phyloP scores from a whole-genome alignment of 768 basidiomycete species.

The Trametes meyenii region DNA sequence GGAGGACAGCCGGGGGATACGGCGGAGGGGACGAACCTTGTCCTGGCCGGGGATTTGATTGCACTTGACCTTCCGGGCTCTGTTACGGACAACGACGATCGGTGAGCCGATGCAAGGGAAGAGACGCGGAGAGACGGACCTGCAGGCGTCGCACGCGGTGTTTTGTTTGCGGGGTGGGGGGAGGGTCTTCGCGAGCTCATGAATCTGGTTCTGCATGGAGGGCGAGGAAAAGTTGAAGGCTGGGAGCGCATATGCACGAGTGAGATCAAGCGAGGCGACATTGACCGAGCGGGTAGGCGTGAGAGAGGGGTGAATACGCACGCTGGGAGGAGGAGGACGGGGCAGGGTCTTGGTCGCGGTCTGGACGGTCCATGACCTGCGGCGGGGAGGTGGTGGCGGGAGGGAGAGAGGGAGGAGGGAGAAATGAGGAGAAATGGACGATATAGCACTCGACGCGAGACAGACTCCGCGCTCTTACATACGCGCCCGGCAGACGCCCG shows the following conservation, averaged over 20 bases:
- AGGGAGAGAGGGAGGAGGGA: slow-evolving; percentile 6
- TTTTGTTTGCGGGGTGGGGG: slow-evolving; percentile 92
- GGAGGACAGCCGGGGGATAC: slow-evolving; percentile 24
- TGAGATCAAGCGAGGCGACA: slow-evolving; percentile 32
- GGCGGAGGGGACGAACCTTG: slow-evolving; percentile 55
- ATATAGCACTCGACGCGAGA: slow-evolving; percentile 15
- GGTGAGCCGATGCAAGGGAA: background rate
- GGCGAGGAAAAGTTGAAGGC: slow-evolving; percentile 65
- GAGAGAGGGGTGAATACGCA: slow-evolving; percentile 11
- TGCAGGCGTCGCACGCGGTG: slow-evolving; percentile 92
- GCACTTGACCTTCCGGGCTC: slow-evolving; percentile 89
- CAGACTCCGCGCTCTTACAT: slow-evolving; percentile 20
- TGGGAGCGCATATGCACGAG: slow-evolving; percentile 36
- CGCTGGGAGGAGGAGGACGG: slow-evolving; percentile 19
- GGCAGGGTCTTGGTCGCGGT: slow-evolving; percentile 15
- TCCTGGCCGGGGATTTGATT: slow-evolving; percentile 80
- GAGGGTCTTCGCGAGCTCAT: slow-evolving; percentile 76
- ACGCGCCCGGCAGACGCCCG: slow-evolving; percentile 22
- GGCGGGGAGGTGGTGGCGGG: slow-evolving; percentile 14
- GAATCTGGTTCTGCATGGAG: slow-evolving; percentile 79
- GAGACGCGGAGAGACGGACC: slow-evolving; percentile 43
- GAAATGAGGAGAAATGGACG: slow-evolving; percentile 20
- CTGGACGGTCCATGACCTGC: slow-evolving; percentile 21
- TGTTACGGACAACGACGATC: slow-evolving; percentile 32
- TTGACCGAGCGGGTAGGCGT: background rate